Conservation (phyloP, 208 protist genomes). For the Herpetomonas samuelpessoai region DNA sequence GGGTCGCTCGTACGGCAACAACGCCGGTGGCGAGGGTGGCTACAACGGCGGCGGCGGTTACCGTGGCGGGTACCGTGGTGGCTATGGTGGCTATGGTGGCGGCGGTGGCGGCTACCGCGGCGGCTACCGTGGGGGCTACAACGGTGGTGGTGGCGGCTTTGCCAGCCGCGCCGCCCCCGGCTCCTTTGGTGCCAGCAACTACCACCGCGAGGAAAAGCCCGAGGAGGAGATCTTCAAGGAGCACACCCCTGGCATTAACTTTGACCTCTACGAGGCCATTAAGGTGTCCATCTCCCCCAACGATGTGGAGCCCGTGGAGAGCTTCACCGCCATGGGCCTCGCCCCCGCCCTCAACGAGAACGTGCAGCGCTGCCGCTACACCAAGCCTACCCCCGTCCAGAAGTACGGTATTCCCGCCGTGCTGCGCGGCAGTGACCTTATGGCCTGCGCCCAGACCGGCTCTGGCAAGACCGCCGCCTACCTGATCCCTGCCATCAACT, state of each 20-base stretch:
- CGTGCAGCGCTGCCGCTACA: conserved; percentile 94
- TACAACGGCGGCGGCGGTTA: conserved; percentile 19
- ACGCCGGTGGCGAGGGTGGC: conserved; percentile 15
- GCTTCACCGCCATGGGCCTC: conserved; percentile 87
- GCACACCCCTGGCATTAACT: conserved; percentile 91
- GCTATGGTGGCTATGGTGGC: conserved; percentile 15
- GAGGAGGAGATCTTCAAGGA: conserved; percentile 93
- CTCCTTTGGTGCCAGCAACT: conserved; percentile 25
- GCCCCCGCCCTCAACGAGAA: conserved; percentile 90
- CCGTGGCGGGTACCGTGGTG: conserved; percentile 13
- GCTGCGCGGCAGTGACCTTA: conserved; percentile 92
- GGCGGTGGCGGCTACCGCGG: conserved; percentile 22
- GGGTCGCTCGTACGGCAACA: conserved; percentile 14
- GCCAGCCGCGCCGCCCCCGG: conserved; percentile 9
- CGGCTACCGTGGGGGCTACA: conserved; percentile 9
- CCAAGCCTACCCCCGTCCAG: conserved; percentile 98
- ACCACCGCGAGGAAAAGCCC: conserved; percentile 84
- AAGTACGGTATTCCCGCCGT: conserved; percentile 97
- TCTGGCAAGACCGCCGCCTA: conserved; percentile 99
- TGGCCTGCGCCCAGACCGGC: conserved; percentile 99
- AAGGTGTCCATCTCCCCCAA: conserved; percentile 86
- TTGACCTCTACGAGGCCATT: conserved; percentile 91
- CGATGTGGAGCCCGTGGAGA: conserved; percentile 62
- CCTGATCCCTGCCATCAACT: conserved; percentile 96
- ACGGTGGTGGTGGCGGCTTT: conserved; percentile 21